Percentiles rank a stretch among this genome's conserved stretches.
Conservation (phyloP, 257 asterid genomes). For the Echium plantagineum region DNA sequence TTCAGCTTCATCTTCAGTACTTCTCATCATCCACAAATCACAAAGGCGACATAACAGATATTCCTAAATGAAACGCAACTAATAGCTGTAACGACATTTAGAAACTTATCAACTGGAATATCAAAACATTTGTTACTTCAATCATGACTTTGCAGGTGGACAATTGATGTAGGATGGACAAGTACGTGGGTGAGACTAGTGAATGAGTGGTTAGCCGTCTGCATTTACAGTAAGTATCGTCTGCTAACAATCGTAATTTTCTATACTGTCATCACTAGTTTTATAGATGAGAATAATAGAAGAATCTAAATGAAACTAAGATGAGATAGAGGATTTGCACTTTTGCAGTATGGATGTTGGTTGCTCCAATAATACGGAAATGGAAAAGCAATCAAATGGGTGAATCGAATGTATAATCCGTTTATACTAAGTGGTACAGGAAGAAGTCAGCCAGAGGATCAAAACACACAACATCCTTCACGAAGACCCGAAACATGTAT, state of each 20-base stretch:
- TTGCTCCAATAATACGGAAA: slow-evolving; percentile 37
- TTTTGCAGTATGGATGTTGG: slow-evolving; percentile 50
- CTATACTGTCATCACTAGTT: not conserved
- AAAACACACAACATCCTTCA: not conserved
- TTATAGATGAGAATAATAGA: not conserved
- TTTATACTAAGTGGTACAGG: too few relatives aligned
- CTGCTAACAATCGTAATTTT: not conserved
- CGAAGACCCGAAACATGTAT: not conserved
- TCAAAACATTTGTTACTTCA: not conserved
- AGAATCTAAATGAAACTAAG: not conserved
- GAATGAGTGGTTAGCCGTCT: slow-evolving; percentile 44
- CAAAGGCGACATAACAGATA: too few relatives aligned
- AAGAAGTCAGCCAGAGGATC: too few relatives aligned
- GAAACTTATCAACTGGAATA: too few relatives aligned
- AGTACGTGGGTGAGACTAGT: slow-evolving; percentile 52
- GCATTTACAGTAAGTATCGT: slow-evolving; percentile 31
- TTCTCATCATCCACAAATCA: too few relatives aligned
- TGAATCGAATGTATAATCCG: slow-evolving; percentile 17
- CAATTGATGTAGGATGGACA: slow-evolving; percentile 46
- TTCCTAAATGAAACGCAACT: too few relatives aligned
- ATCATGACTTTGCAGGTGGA: slow-evolving; percentile 22
- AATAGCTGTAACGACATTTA: too few relatives aligned
- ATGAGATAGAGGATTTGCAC: not conserved
- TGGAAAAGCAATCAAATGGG: slow-evolving; percentile 31
- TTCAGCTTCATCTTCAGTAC: too few relatives aligned